phyloP scores from a whole-genome alignment of 805 yeast species.

The Starmerella gropengiesseri region DNA sequence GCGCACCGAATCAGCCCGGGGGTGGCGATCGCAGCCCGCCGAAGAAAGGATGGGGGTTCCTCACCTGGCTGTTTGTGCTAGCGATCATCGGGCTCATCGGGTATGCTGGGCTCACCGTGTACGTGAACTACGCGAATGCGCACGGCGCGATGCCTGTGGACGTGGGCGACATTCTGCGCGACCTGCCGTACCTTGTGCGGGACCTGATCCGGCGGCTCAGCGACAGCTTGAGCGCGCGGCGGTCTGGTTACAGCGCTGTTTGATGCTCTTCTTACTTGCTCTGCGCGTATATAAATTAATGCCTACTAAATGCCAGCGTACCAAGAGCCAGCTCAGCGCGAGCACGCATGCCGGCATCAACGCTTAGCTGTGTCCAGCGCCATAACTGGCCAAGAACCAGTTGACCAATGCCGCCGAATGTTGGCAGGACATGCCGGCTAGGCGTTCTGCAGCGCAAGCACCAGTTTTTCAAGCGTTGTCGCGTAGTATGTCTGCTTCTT shows the following conservation, averaged over 20 bases:
- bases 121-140: conserved; percentile 63
- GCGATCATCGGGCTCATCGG: conserved; percentile 57
- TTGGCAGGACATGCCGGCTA: not conserved
- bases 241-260: conserved; percentile 70
- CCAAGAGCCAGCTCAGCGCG: no score
- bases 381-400: no score
- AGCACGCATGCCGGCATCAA: no score
- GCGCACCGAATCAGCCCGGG: not conserved
- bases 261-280: no score
- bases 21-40: not conserved
- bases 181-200: conserved; percentile 58
- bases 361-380: no score
- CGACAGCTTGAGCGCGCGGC: conserved; percentile 50
- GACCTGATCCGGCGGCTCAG: conserved; percentile 63
- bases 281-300: conserved; percentile 2
- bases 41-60: conserved; percentile 54
- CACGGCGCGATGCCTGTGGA: conserved; percentile 47
- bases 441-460: conserved; percentile 13
- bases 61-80: conserved; percentile 73
- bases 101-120: conserved; percentile 62
- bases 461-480: conserved; percentile 66
- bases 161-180: conserved; percentile 42
- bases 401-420: no score
- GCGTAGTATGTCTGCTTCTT: conserved; percentile 65
- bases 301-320: no score